Base-by-base conservation (phyloP, 1,284 basidiomycete genomes). In the Cystobasidium slooffiae region DNA sequence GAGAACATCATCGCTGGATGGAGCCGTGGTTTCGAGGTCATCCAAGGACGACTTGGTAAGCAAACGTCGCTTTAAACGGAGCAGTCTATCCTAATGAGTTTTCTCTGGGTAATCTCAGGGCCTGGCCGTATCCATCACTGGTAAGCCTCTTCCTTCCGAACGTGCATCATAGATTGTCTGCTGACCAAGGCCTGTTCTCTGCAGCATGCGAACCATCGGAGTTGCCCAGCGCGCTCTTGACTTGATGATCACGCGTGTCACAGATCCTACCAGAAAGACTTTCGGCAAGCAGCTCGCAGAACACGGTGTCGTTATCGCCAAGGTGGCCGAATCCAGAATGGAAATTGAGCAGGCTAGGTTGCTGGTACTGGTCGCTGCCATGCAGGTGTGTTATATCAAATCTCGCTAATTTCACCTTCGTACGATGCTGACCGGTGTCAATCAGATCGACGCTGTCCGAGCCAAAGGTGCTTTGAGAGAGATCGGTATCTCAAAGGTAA, bases 121-220 rank as follows among this genome's bases (percentile, higher is more conserved):
- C 96, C 96, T 72, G 96, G 96, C 31, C 90, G 97, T 72, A 92
- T 98, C 79, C 96, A 98, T 82, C 96, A 99, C 83, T 97, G 94
- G 76, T 79, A 67, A 62, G 77, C 49, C 49, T 41, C 20, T 64
- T 58, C 31, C 0, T 43, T 22, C n/a, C 1, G 7, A 1, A 1
- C 6, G 20, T 43, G 20, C n/a, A 18, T 31, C 31, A 31, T 31
- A 31, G 31, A 31, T 31, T 31, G 31, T 31, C 31, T 31, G 41
- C 68, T 64, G 68, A 70, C n/a, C 0, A 12, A 22, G 1, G 6
- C 22, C 8, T 78, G 76, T 16, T 10, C 8, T 39, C 16, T 58
- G 65, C 64, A 76, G 80, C 86, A 99, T 99, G 96, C 89, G 96
- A 59, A 92, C 93, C 22, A 92, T 99, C 76, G 96, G 96, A 53